phyloP scores from a whole-genome alignment of 345 rosid genomes.

The Theobroma cacao region DNA sequence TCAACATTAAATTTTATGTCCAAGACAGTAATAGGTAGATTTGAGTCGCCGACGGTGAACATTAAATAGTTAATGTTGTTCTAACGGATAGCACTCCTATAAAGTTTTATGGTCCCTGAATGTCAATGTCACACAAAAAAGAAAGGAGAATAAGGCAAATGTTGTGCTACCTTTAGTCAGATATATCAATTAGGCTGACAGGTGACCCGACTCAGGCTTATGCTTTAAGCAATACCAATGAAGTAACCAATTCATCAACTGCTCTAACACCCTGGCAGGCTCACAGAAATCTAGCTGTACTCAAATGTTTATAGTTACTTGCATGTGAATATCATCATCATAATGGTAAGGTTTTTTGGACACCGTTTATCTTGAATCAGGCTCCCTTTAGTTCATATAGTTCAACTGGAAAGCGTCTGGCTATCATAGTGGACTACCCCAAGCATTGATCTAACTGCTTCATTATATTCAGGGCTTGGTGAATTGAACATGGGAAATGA shows the following conservation, averaged over 20 bases:
- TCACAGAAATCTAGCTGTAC: conserved; percentile 26
- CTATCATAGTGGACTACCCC: neutral
- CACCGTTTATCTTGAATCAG: conserved; percentile 4
- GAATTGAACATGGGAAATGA: conserved; percentile 53
- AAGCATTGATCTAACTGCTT: conserved; percentile 14
- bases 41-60: conserved; percentile 27
- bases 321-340: conserved; percentile 40
- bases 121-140: conserved; percentile 17
- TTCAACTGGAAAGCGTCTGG: conserved; percentile 16
- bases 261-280: conserved; percentile 33
- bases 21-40: conserved; percentile 5
- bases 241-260: conserved; percentile 12
- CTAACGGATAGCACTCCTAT: neutral
- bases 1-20: conserved; percentile 22
- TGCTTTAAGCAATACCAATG: conserved; percentile 36
- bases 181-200: conserved; percentile 28
- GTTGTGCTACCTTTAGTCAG: conserved; percentile 1
- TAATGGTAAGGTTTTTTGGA: conserved; percentile 31
- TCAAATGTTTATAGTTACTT: conserved; percentile 14
- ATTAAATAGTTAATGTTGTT: conserved; percentile 23
- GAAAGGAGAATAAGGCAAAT: neutral
- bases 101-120: conserved; percentile 18
- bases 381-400: conserved; percentile 18
- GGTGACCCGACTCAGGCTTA: conserved; percentile 27
- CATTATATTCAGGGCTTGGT: conserved; percentile 39